Percentiles rank a stretch among this genome's conserved stretches.
These are phyloP conservation scores for Leccinum disarticulatum DNA, from an alignment of 768 basidiomycete species.

Conservation along the genomic window DNA sequence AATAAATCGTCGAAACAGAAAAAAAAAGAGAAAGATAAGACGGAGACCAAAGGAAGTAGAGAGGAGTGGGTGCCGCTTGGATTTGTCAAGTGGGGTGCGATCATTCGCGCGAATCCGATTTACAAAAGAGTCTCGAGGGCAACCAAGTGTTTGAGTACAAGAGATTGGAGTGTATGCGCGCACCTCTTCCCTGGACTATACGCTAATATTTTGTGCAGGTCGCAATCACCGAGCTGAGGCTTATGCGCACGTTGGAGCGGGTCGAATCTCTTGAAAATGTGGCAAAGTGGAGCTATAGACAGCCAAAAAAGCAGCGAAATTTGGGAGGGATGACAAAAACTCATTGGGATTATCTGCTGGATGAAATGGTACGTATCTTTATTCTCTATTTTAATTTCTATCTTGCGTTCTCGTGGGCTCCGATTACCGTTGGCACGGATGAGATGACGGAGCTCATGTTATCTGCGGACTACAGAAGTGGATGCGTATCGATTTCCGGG, in stretches of 20 bases:
- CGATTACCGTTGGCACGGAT: background rate
- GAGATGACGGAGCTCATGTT: conserved; percentile 10
- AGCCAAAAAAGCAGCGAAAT: conserved; percentile 91
- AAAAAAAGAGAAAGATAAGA: conserved; percentile 53
- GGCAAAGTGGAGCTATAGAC: conserved; percentile 87
- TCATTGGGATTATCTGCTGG: conserved; percentile 95
- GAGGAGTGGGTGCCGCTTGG: conserved; percentile 70
- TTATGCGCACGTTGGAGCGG: conserved; percentile 78
- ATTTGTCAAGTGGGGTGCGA: conserved; percentile 68
- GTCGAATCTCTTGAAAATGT: conserved; percentile 81
- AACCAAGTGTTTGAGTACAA: conserved; percentile 74
- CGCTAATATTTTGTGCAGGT: conserved; percentile 44
- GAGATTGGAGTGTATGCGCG: conserved; percentile 77
- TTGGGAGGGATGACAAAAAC: conserved; percentile 73
- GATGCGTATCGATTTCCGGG: conserved; percentile 94
- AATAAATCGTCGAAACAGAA: conserved; percentile 47
- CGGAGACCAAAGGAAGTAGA: conserved; percentile 49
- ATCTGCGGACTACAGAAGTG: conserved; percentile 64
- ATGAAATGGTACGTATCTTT: conserved; percentile 78
- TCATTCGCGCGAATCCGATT: conserved; percentile 74
- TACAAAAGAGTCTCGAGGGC: conserved; percentile 68
- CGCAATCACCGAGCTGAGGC: conserved; percentile 74
- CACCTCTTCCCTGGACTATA: background rate
- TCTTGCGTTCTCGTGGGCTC: background rate
- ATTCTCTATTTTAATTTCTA: background rate